Conservation (phyloP, 73 alveolate species). For the Tetrahymena thermophila region DNA sequence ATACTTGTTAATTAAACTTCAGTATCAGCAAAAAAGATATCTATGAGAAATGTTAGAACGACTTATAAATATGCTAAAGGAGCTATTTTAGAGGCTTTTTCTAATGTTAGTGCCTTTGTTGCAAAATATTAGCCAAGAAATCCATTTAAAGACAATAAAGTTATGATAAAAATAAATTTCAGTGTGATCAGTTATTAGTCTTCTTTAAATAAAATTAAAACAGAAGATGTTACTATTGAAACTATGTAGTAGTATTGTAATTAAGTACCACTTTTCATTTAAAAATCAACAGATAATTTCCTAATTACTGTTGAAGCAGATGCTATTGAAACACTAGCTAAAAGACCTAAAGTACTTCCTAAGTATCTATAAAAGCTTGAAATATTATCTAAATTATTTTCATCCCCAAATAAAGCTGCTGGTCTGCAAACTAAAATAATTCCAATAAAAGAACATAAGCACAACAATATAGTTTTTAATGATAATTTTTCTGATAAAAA, state of each 20-base stretch:
- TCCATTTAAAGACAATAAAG: not conserved
- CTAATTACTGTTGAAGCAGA: not conserved
- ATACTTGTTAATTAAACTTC: not conserved
- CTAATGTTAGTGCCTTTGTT: not conserved
- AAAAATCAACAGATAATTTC: not conserved
- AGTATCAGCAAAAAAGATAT: not conserved
- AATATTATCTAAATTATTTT: not conserved
- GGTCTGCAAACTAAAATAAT: not conserved
- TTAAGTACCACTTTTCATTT: not conserved
- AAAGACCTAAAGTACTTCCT: not conserved
- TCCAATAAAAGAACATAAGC: not conserved
- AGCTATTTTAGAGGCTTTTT: not conserved
- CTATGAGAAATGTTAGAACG: not conserved
- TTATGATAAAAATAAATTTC: not conserved
- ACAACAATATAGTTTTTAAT: not conserved
- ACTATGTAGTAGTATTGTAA: not conserved
- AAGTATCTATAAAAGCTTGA: not conserved
- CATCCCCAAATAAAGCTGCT: not conserved
- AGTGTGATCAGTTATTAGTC: not conserved
- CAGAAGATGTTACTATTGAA: not conserved
- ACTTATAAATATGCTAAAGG: not conserved
- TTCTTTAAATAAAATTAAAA: not conserved
- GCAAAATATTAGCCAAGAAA: not conserved
- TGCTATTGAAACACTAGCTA: not conserved
- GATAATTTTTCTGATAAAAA: not conserved